These are phyloP conservation scores for Poa annua DNA, from an alignment of 176 grass and related monocot genomes.

Conservation along the genomic window DNA sequence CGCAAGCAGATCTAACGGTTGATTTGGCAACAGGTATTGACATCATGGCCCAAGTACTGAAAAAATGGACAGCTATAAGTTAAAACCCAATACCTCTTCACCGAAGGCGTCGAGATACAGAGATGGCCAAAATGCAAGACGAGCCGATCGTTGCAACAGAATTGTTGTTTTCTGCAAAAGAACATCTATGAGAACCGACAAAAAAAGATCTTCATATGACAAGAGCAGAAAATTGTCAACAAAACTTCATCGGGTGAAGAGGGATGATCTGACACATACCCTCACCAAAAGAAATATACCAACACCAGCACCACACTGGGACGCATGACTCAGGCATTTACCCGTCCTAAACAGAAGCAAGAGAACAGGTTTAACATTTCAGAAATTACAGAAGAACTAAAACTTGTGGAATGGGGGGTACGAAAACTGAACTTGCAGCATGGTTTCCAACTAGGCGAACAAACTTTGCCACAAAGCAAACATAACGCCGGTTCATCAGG, in stretches of 20 bases:
- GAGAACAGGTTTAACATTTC: conserved; percentile 27
- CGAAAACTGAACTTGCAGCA: conserved; percentile 78
- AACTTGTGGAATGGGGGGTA: neutral
- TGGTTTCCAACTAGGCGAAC: conserved; percentile 85
- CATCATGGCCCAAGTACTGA: neutral
- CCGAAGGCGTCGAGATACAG: conserved; percentile 91
- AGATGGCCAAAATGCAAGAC: conserved; percentile 91
- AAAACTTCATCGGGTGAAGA: conserved; percentile 29
- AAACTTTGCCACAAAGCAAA: conserved; percentile 88
- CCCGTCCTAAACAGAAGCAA: conserved; percentile 58
- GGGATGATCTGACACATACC: conserved; percentile 59
- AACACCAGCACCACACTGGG: conserved; percentile 84
- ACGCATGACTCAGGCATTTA: conserved; percentile 85
- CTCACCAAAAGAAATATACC: conserved; percentile 96
- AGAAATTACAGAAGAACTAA: conserved; percentile 33
- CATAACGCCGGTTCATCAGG: conserved; percentile 94
- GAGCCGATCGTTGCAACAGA: conserved; percentile 85
- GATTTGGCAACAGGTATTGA: neutral
- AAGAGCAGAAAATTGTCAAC: conserved; percentile 15
- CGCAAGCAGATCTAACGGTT: neutral
- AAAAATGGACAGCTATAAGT: conserved; percentile 12
- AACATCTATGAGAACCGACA: conserved; percentile 39
- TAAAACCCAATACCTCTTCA: conserved; percentile 76
- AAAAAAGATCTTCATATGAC: neutral
- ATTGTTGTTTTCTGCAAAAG: conserved; percentile 90